Conservation (phyloP, 2,329 filamentous ascomycete species). For the Tolypocladium pustulatum region DNA sequence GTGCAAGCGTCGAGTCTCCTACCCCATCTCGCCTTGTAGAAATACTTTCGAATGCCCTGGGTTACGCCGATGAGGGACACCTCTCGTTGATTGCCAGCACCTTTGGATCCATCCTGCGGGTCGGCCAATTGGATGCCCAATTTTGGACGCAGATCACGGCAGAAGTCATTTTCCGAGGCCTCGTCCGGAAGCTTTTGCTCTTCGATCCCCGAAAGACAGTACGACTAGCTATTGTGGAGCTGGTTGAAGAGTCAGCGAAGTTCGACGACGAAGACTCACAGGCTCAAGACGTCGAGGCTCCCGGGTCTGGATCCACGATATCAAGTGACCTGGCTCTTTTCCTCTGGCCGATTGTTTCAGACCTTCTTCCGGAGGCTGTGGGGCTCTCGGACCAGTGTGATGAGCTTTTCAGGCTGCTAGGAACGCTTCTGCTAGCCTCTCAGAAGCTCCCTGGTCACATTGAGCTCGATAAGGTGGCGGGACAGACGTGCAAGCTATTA, state of each 20-base stretch:
- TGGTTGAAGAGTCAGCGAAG: conserved; percentile 19
- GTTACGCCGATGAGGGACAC: conserved; percentile 12
- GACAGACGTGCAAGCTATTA: conserved; percentile 20
- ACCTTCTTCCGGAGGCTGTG: conserved; percentile 22
- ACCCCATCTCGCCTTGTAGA: conserved; percentile 12
- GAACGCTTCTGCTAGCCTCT: conserved; percentile 27
- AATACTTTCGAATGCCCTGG: conserved; percentile 15
- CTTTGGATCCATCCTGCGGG: conserved; percentile 16
- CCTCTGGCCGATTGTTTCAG: conserved; percentile 21
- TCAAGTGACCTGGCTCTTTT: conserved; percentile 10
- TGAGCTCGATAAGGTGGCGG: conserved; percentile 17
- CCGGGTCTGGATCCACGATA: background rate
- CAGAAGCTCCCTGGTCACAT: conserved; percentile 15
- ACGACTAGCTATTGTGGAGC: conserved; percentile 19
- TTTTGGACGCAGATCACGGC: conserved; percentile 18
- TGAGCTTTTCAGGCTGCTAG: conserved; percentile 33
- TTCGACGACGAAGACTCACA: conserved; percentile 3
- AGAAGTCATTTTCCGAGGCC: conserved; percentile 10
- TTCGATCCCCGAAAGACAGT: conserved; percentile 13
- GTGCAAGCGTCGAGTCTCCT: conserved; percentile 16
- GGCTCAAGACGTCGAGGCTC: background rate
- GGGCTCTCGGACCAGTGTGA: conserved; percentile 25
- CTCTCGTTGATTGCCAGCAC: conserved; percentile 14
- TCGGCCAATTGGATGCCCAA: conserved; percentile 13
- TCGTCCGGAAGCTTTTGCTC: conserved; percentile 16